Evolutionary conservation across 2,329 filamentous ascomycete species (phyloP).

Genomic region (Domatiomyces globalis): DNA sequence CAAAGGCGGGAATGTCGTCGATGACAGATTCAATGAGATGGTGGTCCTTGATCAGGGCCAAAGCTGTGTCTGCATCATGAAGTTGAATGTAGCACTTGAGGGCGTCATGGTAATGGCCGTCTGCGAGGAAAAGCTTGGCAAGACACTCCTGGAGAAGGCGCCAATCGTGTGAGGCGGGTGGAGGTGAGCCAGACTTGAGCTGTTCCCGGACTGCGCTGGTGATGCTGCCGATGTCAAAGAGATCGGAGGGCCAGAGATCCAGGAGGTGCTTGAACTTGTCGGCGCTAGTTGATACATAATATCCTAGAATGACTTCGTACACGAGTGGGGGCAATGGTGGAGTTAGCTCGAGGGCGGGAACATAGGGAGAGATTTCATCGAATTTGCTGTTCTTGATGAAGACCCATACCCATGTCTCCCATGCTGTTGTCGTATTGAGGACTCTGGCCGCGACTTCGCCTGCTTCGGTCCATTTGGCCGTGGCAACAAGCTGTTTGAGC

Average conservation of each 20-base stretch:
- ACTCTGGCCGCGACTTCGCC: constrained; percentile 73
- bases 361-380: constrained; percentile 74
- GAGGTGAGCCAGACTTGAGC: constrained; percentile 53
- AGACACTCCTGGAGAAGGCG: constrained; percentile 74
- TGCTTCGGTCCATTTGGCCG: constrained; percentile 60
- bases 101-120: constrained; percentile 68
- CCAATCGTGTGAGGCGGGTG: constrained; percentile 75
- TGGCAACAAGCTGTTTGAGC: constrained; percentile 70
- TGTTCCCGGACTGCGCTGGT: constrained; percentile 69
- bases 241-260: constrained; percentile 67
- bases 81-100: constrained; percentile 77
- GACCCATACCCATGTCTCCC: constrained; percentile 92
- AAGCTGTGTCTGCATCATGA: constrained; percentile 80
- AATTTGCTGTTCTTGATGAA: constrained; percentile 78
- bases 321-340: constrained; percentile 68
- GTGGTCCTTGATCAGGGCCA: constrained; percentile 71
- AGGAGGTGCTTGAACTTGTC: constrained; percentile 63
- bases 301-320: constrained; percentile 77
- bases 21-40: constrained; percentile 79
- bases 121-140: constrained; percentile 70
- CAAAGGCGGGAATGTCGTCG: constrained; percentile 80
- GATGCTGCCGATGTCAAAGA: constrained; percentile 67
- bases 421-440: constrained; percentile 60
- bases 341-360: constrained; percentile 62
- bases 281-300: constrained; percentile 73